Evolutionary conservation across 352 stramenopile genomes (phyloP), one percentile per base, ranked within the genome.

Genomic region (Globisporangium ultimum): DNA sequence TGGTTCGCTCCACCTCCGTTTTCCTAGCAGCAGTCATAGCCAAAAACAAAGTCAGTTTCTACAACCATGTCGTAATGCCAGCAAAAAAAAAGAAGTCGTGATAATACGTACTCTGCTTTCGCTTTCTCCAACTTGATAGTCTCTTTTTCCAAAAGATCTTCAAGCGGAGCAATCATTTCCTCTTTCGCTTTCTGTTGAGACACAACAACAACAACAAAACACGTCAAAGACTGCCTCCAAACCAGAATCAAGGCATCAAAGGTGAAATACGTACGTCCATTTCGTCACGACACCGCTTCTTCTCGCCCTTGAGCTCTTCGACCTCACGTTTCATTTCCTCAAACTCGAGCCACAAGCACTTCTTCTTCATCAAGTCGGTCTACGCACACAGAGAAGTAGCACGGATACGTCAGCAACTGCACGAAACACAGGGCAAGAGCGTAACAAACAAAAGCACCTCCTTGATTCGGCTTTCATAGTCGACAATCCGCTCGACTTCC

Each of bases 341-440:
- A 56, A 93, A 91, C 54, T 92, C 70, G 24, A 96, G 78, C 87
- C 85, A 96, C 36, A 93, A 42, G 22, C 84, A 88, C 43, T 95
- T 94, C 55, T 93, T 92, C 69, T 96, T 77, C 79, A 96, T 91
- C 50, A 93, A 60, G 11, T 73, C 68, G 12, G 84, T 93, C 79
- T 93, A 63, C 13, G 5, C 24, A 5, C 28, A 36, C 3, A 36
- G 8, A 66, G 15, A 3, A 20, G 15, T 22, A 28, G 21, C 21
- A 20, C 8, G 3, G n/a, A 43, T 15, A 51, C 28, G 28, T 36
- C 28, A 36, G 17, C 14, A 14, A 24, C 3, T 3, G 2, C 17
- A 40, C 4, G 14, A 55, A 36, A 36, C 28, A 36, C 28, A 36
- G 28, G 28, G 1, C 18, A 51, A 36, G 2, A 20, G 24, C 10